Evolutionary conservation across 2,329 filamentous ascomycete species (phyloP), one percentile per base, ranked within the genome.

Genomic region (Leptographium lundbergii): DNA sequence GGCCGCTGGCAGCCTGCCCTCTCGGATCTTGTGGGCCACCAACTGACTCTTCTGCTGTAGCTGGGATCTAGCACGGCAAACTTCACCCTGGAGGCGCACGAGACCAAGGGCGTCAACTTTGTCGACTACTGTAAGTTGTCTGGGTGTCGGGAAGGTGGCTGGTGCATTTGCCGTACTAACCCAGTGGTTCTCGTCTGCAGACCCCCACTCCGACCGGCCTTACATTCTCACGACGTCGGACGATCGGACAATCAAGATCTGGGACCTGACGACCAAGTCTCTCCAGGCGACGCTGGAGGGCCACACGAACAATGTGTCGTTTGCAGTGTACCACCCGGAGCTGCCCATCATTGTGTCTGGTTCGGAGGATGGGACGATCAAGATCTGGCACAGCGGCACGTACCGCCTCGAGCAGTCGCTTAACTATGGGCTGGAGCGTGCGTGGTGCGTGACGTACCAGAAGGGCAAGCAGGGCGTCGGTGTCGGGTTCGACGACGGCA

Each of bases 251-350:
- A 90, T 97, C 67, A 97, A 97, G 79, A 84, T 99, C 59, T 99
- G 94, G 92, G 94, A 99, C 71, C 97, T 99, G 77, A 97, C 92
- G 14, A 97, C 91, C 55, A 99, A 99, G 75, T 94, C 91, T 14
- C 79, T 97, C 64, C 96, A 97, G 69, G 94, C 94, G 34, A 97
- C 92, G 3, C 80, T 99, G 54, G 94, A 99, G 73, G 94, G 94
- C 32, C 94, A 99, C 73, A 95, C 91, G 34, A 96, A 91, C 73
- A 99, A 99, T 69, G 94, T 99, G 54, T 96, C 91, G 3, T 99
- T 97, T 69, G 94, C 94, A 56, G 95, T 91, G 73, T 99, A 97
- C 71, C 94, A 99, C 73, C 94, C 94, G 2, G 92, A 97, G 73
- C 78, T 99, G 55, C 94, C 94, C 2, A 87, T 99, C 65, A 99